Percentiles rank a stretch among this genome's conserved stretches.
phyloP scores from a whole-genome alignment of 371 early-diverging fungal species.

The Mucor plumbeus region DNA sequence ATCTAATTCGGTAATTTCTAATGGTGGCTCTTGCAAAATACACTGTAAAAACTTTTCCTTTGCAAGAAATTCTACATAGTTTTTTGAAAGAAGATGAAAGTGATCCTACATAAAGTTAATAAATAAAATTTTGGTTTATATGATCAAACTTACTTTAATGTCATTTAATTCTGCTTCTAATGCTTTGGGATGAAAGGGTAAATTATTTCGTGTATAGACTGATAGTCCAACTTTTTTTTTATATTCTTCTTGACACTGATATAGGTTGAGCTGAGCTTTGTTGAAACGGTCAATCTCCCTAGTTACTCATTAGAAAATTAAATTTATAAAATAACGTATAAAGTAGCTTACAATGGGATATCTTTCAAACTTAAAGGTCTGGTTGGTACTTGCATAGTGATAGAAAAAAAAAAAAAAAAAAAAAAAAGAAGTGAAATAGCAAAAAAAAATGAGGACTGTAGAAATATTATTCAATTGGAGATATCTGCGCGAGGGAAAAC shows the following conservation, averaged over 20 bases:
- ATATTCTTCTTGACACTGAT: constrained; percentile 1
- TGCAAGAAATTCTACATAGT: not conserved
- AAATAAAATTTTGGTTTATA: not conserved
- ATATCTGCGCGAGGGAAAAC: no score
- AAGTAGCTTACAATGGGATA: not conserved
- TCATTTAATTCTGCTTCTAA: not conserved
- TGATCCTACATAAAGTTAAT: not conserved
- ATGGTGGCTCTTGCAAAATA: constrained; percentile 20
- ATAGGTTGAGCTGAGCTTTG: not conserved
- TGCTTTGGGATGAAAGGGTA: constrained; percentile 6
- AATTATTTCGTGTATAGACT: not conserved
- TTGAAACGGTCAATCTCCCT: constrained; percentile 4
- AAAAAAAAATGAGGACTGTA: not conserved
- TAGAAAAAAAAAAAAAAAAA: not conserved
- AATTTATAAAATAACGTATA: not conserved
- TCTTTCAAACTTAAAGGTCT: not conserved
- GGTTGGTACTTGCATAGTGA: no score
- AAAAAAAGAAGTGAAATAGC: not conserved
- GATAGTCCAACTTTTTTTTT: constrained; percentile 6
- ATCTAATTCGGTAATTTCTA: not conserved
- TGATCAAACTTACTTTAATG: not conserved
- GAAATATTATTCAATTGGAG: not conserved
- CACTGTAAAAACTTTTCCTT: constrained; percentile 16
- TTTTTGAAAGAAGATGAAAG: not conserved
- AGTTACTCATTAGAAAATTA: not conserved